Conservation (phyloP, 2,329 filamentous ascomycete genomes). For the Botrytis cinerea region DNA sequence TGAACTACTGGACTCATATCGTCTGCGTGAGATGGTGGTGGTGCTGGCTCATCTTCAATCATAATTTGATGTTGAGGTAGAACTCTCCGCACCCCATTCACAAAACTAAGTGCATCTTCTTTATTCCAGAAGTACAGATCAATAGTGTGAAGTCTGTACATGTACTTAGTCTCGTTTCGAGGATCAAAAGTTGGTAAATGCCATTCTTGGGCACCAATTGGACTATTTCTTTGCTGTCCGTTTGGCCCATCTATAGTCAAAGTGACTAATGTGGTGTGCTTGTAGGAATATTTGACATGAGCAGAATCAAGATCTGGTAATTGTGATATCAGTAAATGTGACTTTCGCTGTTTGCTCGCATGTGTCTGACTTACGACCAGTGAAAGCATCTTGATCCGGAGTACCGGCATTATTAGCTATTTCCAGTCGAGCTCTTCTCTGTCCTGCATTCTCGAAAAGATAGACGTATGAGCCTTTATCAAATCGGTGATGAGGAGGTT, state of each 20-base stretch:
- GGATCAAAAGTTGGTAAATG: conserved; percentile 73
- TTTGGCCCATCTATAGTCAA: conserved; percentile 58
- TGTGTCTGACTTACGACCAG: conserved; percentile 61
- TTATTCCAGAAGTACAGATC: conserved; percentile 81
- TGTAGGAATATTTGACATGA: conserved; percentile 69
- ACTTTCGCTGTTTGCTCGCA: conserved; percentile 22
- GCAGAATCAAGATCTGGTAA: conserved; percentile 64
- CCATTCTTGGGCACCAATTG: conserved; percentile 61
- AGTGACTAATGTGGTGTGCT: conserved; percentile 70
- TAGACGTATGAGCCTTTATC: conserved; percentile 80
- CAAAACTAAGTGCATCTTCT: conserved; percentile 68
- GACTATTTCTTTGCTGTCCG: conserved; percentile 26
- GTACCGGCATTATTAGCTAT: conserved; percentile 74
- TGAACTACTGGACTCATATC: conserved; percentile 71
- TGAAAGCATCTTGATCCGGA: conserved; percentile 77
- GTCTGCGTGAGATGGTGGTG: conserved; percentile 49
- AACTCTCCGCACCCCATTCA: conserved; percentile 67
- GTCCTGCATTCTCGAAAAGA: conserved; percentile 71
- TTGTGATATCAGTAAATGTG: background rate
- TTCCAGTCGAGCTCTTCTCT: conserved; percentile 70
- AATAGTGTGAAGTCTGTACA: conserved; percentile 74
- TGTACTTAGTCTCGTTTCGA: conserved; percentile 73
- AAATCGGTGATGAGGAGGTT: conserved; percentile 77
- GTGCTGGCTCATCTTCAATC: conserved; percentile 64
- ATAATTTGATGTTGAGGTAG: conserved; percentile 62